Base-by-base conservation (phyloP, 768 basidiomycete genomes). In the Imleria badia region DNA sequence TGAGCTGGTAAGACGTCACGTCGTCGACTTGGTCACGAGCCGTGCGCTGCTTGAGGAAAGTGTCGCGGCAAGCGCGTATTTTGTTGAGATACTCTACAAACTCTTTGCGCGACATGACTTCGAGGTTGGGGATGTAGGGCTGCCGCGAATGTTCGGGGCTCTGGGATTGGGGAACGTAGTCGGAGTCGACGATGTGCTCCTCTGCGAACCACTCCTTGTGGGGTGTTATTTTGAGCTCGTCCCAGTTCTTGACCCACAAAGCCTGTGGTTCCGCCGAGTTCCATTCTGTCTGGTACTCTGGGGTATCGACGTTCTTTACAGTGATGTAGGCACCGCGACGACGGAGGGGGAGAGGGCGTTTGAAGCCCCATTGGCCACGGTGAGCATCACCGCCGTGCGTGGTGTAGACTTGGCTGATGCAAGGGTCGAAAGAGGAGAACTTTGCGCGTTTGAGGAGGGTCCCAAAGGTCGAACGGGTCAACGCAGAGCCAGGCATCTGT, bases 281-380 rank as follows among this genome's bases (percentile, higher is more conserved):
- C 89, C 91, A 94, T 58, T 89, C 86, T 22, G 87, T 86, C 68
- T 86, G 91, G 60, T 89, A 78, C 52, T 88, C 82, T 50, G 75
- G 81, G 30, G 86, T 82, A 65, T 94, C 91, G 67, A 88, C 82
- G 35, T 82, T 74, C 46, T 78, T 75, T 26, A 93, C 77, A 19
- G 85, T 82, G 54, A 94, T 82, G 62, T 78, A 82, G 12, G 83
- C 81, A 56, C 82, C 77, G 43, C 80, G 80, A 31, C 83, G 80
- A 49, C 86, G 81, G 43, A 87, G 73, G 3, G 88, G 76, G 22
- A 94, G 81, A 22, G 90, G 87, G 0, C 91, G 86, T 71, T 95
- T 95, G 57, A 94, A 75, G 22, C 92, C 92, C 81, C 84, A 95
- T 74, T 92, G 81, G 50, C 90, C 89, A 26, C 91, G 82, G 60